phyloP scores from a whole-genome alignment of 768 basidiomycete genomes.

The Suillus placidus region DNA sequence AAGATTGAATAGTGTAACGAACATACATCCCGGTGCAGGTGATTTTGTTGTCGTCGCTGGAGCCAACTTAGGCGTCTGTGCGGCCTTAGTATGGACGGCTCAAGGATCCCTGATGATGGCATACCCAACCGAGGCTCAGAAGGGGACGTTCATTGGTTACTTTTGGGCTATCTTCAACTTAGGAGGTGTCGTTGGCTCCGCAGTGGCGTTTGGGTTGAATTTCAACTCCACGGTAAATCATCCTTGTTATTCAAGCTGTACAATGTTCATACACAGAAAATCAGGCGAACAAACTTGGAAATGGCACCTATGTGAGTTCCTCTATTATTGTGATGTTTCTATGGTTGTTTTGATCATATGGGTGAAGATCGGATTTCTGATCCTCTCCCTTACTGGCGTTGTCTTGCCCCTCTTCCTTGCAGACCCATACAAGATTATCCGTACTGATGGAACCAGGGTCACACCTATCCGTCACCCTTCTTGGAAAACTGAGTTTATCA shows the following conservation, averaged over 20 bases:
- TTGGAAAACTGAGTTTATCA: slow-evolving; percentile 75
- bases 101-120: slow-evolving; percentile 86
- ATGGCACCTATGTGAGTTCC: slow-evolving; percentile 71
- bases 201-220: slow-evolving; percentile 74
- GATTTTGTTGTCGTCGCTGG: slow-evolving; percentile 73
- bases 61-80: slow-evolving; percentile 73
- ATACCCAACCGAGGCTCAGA: slow-evolving; percentile 79
- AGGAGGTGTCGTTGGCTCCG: slow-evolving; percentile 77
- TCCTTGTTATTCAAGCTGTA: background rate
- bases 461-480: slow-evolving; percentile 64
- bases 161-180: slow-evolving; percentile 88
- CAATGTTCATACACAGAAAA: background rate
- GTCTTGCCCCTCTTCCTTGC: slow-evolving; percentile 70
- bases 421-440: slow-evolving; percentile 69
- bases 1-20: slow-evolving; percentile 53
- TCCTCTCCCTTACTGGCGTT: slow-evolving; percentile 72
- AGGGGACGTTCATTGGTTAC: slow-evolving; percentile 74
- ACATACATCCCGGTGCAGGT: slow-evolving; percentile 64
- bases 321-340: background rate
- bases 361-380: slow-evolving; percentile 71
- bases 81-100: slow-evolving; percentile 76
- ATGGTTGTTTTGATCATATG: slow-evolving; percentile 10
- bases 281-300: slow-evolving; percentile 52
- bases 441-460: slow-evolving; percentile 75
- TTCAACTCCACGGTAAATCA: slow-evolving; percentile 58